A percentile compares a stretch with the other conserved stretches of the same genome.
phyloP scores from a whole-genome alignment of 495 filamentous ascomycete species.

The Aspergillus haitiensis region DNA sequence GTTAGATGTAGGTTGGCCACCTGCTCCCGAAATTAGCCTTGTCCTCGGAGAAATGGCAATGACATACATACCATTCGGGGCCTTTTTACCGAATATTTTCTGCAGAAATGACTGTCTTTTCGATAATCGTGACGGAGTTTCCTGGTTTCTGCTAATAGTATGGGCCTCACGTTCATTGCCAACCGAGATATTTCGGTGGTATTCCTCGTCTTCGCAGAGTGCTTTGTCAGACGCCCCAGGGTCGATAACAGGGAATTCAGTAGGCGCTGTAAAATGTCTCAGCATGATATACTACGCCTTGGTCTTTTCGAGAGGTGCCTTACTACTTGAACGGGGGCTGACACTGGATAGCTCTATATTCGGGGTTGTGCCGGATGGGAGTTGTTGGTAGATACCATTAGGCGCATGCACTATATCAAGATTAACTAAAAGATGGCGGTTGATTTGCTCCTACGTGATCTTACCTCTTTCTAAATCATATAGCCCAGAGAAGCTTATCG shows the following conservation, averaged over 20 bases:
- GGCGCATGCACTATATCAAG: conserved; percentile 30
- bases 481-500: conserved; percentile 33
- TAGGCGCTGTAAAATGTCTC: conserved; percentile 5
- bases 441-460: neutral
- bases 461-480: conserved; percentile 36
- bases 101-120: conserved; percentile 28
- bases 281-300: neutral
- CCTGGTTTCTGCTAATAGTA: conserved; percentile 5
- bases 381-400: conserved; percentile 28
- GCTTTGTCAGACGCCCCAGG: conserved; percentile 7
- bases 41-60: neutral
- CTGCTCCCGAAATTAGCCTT: conserved; percentile 10
- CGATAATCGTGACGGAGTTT: conserved; percentile 1
- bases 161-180: conserved; percentile 19
- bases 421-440: neutral
- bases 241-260: conserved; percentile 12
- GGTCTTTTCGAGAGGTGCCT: neutral
- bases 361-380: conserved; percentile 14
- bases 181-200: neutral
- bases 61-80: conserved; percentile 23
- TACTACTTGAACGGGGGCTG: conserved; percentile 26
- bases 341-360: conserved; percentile 14
- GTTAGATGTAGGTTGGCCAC: conserved; percentile 25
- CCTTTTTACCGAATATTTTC: conserved; percentile 29
- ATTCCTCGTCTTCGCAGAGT: conserved; percentile 23